Base-by-base conservation (phyloP, 2,329 filamentous ascomycete species). In the Emydomyces testavorans region DNA sequence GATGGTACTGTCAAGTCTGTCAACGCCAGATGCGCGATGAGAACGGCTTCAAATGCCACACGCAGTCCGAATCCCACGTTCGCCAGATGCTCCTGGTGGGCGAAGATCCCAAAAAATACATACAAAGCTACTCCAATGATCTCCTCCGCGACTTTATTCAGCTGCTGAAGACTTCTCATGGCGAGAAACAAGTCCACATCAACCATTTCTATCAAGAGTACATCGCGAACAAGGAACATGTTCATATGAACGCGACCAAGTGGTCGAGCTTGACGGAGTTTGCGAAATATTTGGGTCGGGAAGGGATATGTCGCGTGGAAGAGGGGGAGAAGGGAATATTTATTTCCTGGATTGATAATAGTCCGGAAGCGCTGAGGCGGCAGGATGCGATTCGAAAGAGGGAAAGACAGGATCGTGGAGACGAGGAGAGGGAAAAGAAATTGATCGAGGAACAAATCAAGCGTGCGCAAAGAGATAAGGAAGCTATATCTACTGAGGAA, bases 131-230 rank as follows among this genome's bases (percentile, higher is more conserved):
- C 71, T 85, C 78, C 64, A 78, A 77, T 52, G 78, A 94, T 56
- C 98, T 98, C 64, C 70, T 83, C 53, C 76, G 76, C 50, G 85
- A 93, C 60, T 94, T 94, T 58, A 54, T 93, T 1, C 72, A 79
- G 49, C 72, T 92, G 1, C 72, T 98, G 5, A 77, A 79, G 49
- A 94, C 89, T 0, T 78, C 82, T 0, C 92, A 98, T 59, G 87
- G 88, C 53, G 88, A 94, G 66, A 98, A 98, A 65, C 77, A 80
- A 58, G 80, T 96, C 1, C 77, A 89, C 28, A 78, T 89, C 44
- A 98, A 98, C 60, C 81, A 85, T 52, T 96, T 96, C 64, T 98
- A 98, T 67, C 87, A 96, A 63, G 82, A 89, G 60, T 92, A 94
- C 59, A 95, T 96, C 56, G 75, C 79, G 13, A 83, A 90, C 56